These are phyloP conservation scores for Erodium texanum DNA, from an alignment of 441 rosid species.

Conservation along the genomic window DNA sequence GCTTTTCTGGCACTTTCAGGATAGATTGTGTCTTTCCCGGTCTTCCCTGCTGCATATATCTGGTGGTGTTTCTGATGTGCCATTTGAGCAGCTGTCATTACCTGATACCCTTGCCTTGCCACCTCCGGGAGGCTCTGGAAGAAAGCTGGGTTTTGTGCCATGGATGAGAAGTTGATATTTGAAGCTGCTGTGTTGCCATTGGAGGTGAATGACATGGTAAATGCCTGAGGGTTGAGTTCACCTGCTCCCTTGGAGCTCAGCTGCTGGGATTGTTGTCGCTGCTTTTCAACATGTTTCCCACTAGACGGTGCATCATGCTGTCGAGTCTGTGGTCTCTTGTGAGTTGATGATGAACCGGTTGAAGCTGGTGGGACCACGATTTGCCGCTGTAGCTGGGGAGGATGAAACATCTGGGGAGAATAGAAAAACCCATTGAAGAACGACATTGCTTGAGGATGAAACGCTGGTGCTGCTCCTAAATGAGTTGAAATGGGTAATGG, in stretches of 20 bases:
- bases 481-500: constrained; percentile 29
- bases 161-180: constrained; percentile 37
- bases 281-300: no score
- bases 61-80: constrained; percentile 34
- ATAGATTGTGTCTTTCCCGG: background rate
- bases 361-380: background rate
- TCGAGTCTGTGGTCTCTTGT: no score
- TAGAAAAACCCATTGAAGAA: constrained; percentile 31
- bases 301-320: no score
- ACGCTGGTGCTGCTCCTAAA: constrained; percentile 18
- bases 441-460: constrained; percentile 18
- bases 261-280: background rate
- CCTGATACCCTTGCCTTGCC: constrained; percentile 25
- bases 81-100: constrained; percentile 23
- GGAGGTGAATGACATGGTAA: constrained; percentile 34
- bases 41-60: no score
- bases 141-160: background rate
- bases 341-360: background rate
- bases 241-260: constrained; percentile 24
- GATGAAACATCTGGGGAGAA: background rate
- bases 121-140: constrained; percentile 19
- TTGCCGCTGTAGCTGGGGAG: background rate
- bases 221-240: constrained; percentile 25
- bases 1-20: constrained; percentile 1
- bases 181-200: constrained; percentile 15